Evolutionary conservation across 31 red algal species (phyloP).

Genomic region (Porphyra umbilicalis): DNA sequence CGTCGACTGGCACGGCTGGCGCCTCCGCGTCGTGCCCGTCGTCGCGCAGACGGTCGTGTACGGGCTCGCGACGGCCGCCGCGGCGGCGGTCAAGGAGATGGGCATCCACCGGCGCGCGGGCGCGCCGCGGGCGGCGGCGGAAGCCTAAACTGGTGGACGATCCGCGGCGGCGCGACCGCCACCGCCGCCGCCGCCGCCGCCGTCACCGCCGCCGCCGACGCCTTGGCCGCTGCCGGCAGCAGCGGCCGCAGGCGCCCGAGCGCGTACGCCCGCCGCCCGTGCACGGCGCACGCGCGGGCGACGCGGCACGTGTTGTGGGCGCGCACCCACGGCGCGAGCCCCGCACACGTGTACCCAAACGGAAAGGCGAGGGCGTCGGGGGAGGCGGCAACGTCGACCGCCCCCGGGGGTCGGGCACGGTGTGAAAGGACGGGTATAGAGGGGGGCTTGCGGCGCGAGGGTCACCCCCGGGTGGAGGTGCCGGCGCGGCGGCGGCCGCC

Average conservation of each 20-base stretch:
- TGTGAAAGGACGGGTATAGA: constrained; percentile 72
- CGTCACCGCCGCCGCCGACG: neutral
- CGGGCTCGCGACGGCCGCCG: neutral
- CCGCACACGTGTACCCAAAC: constrained; percentile 73
- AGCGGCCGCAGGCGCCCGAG: constrained; percentile 50
- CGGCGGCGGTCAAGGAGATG: constrained; percentile 9
- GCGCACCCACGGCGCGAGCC: constrained; percentile 45
- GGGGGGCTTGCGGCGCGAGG: constrained; percentile 22
- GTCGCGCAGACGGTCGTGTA: constrained; percentile 4
- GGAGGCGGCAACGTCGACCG: constrained; percentile 47
- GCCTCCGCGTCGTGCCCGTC: constrained; percentile 10
- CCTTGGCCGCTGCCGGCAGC: constrained; percentile 2
- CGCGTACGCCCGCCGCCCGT: constrained; percentile 24
- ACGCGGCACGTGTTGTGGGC: constrained; percentile 51
- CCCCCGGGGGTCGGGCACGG: constrained; percentile 49
- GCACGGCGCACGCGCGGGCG: constrained; percentile 36
- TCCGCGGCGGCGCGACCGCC: constrained; percentile 5
- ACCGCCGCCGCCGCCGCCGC: neutral
- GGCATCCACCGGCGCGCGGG: constrained; percentile 37
- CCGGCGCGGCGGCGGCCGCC: too few species aligned
- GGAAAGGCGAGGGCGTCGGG: constrained; percentile 51
- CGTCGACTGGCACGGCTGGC: constrained; percentile 5
- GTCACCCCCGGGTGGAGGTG: constrained; percentile 44
- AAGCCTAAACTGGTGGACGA: constrained; percentile 54
- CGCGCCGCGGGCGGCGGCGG: neutral